Percentiles rank a stretch among this genome's conserved stretches.
phyloP scores from a whole-genome alignment of 140 eudicot genomes.

The Bidens hawaiensis region DNA sequence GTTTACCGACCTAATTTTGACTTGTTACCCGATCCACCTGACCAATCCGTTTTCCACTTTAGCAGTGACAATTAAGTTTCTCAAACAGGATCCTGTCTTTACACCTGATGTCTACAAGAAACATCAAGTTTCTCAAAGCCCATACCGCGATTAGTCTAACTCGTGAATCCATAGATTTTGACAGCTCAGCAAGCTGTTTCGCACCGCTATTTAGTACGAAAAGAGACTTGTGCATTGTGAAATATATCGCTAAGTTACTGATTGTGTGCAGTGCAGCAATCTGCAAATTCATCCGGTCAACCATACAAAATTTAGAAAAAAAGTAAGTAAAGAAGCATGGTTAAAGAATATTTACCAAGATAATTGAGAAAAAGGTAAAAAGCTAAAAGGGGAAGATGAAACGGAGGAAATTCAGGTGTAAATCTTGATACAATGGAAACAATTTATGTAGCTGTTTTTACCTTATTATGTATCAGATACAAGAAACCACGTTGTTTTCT shows the following conservation, averaged over 20 bases:
- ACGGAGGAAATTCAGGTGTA: slow-evolving; percentile 36
- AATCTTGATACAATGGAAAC: slow-evolving; percentile 21
- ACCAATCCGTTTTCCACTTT: neutral
- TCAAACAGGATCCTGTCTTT: slow-evolving; percentile 70
- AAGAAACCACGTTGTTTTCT: neutral
- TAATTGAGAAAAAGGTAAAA: slow-evolving; percentile 19
- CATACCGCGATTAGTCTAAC: slow-evolving; percentile 69
- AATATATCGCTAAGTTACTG: slow-evolving; percentile 75
- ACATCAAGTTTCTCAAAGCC: slow-evolving; percentile 89
- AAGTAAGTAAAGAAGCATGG: neutral
- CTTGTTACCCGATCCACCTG: neutral
- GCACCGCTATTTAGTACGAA: slow-evolving; percentile 66
- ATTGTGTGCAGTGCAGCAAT: slow-evolving; percentile 80
- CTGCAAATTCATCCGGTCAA: slow-evolving; percentile 33
- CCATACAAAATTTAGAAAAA: neutral
- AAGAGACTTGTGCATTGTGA: slow-evolving; percentile 50
- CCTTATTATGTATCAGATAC: too few relatives aligned
- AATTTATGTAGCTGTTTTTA: neutral
- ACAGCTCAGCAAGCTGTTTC: slow-evolving; percentile 82
- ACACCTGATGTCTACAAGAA: slow-evolving; percentile 64
- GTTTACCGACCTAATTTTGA: neutral
- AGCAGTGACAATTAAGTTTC: slow-evolving; percentile 52
- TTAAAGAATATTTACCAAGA: neutral
- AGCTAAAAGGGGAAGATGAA: slow-evolving; percentile 30
- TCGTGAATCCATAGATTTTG: slow-evolving; percentile 81